Evolutionary conservation across 306 rosid species (phyloP).

Genomic region (Malus sieversii): DNA sequence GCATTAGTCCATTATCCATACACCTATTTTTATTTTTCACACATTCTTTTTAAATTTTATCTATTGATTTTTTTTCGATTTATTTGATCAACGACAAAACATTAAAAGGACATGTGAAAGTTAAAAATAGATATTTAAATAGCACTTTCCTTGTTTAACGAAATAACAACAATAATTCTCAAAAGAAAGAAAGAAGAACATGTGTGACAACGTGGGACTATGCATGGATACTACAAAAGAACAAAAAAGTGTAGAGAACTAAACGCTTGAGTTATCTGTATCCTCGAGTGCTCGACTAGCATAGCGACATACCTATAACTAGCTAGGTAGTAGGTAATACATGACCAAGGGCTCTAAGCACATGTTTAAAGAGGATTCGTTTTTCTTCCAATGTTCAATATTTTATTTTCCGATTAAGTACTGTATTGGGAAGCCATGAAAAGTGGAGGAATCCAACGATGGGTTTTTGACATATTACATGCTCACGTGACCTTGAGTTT

Average conservation of each 20-base stretch:
- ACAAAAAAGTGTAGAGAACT: not conserved
- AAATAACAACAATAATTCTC: too few relatives aligned
- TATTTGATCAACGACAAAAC: too few relatives aligned
- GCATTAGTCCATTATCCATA: too few relatives aligned
- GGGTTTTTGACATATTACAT: not conserved
- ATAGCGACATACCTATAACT: conserved; percentile 20
- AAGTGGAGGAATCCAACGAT: not conserved
- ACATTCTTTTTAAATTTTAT: too few relatives aligned
- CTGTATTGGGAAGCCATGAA: not conserved
- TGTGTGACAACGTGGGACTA: not conserved
- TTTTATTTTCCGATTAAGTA: not conserved
- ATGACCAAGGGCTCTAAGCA: conserved; percentile 24
- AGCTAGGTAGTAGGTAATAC: conserved; percentile 18
- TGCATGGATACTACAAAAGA: not conserved
- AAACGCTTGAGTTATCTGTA: not conserved
- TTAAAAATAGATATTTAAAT: too few relatives aligned
- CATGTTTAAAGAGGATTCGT: conserved; percentile 44
- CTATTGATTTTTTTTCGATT: too few relatives aligned
- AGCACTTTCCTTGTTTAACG: too few relatives aligned
- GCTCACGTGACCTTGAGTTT: not conserved
- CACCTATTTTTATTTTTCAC: too few relatives aligned
- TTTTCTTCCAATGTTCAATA: conserved; percentile 16
- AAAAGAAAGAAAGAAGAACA: not conserved
- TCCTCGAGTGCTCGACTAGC: not conserved
- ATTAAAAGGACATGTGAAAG: fast-evolving